Evolutionary conservation across 1,284 basidiomycete species (phyloP).

Genomic region (Xerocomus minutiporus): DNA sequence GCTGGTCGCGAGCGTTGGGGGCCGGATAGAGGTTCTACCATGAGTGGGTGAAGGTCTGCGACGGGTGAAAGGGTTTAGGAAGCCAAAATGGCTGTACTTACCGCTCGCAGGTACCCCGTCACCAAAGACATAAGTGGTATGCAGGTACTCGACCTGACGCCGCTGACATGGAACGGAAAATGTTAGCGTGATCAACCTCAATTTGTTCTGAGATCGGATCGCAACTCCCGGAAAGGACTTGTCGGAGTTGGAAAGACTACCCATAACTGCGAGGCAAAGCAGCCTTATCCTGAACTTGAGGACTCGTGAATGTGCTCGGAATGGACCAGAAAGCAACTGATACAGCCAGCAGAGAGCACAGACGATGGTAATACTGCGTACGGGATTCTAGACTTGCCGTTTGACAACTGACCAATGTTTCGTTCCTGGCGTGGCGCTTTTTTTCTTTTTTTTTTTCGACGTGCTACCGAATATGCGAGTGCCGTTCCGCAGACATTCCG

Average conservation of each 20-base stretch:
- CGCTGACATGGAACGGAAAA: conserved; percentile 32
- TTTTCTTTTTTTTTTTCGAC: conserved; percentile 22
- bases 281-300: not conserved
- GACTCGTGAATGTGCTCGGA: not conserved
- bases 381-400: not conserved
- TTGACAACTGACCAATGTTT: not conserved
- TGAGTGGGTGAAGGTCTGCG: conserved; percentile 9
- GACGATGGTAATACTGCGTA: not conserved
- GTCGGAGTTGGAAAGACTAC: conserved; percentile 15
- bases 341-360: not conserved
- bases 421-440: conserved; percentile 16
- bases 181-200: conserved; percentile 14
- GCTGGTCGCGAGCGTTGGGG: conserved; percentile 27
- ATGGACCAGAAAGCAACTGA: not conserved
- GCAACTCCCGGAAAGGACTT: conserved; percentile 28
- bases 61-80: conserved; percentile 5
- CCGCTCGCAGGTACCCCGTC: conserved; percentile 21
- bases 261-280: not conserved
- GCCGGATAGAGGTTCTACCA: conserved; percentile 25
- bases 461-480: conserved; percentile 12
- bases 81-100: conserved; percentile 14
- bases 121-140: conserved; percentile 29
- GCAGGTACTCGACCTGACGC: conserved; percentile 23
- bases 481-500: not conserved
- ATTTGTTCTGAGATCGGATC: conserved; percentile 28